Percentiles rank a stretch among this genome's conserved stretches.
These are phyloP conservation scores for Aspergillus hortae DNA, from an alignment of 2,329 filamentous ascomycete genomes.

Conservation along the genomic window DNA sequence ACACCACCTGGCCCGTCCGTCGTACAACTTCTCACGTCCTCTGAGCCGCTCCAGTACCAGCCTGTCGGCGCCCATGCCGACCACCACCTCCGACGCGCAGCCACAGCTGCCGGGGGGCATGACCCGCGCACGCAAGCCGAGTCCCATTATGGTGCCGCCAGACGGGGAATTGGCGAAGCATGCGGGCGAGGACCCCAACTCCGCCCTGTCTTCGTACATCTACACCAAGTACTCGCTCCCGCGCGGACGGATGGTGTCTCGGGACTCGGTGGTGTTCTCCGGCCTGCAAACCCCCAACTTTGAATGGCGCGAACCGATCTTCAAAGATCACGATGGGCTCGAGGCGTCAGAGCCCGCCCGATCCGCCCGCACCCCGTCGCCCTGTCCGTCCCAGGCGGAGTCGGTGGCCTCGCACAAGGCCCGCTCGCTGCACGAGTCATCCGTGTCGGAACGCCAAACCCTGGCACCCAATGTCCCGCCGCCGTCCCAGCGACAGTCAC, in stretches of 20 bases:
- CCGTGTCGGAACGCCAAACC: conserved; percentile 16
- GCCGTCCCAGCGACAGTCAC: not conserved
- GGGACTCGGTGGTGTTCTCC: conserved; percentile 59
- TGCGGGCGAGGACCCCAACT: conserved; percentile 28
- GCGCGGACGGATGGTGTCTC: conserved; percentile 73
- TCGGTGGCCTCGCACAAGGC: conserved; percentile 24
- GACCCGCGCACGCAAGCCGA: conserved; percentile 25
- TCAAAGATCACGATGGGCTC: conserved; percentile 37
- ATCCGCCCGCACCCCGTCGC: conserved; percentile 30
- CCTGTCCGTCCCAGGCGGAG: conserved; percentile 19
- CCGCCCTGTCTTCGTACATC: conserved; percentile 69
- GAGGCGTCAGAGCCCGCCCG: conserved; percentile 21
- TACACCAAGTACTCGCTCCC: conserved; percentile 84
- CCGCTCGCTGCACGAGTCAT: conserved; percentile 25
- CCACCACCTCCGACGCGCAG: conserved; percentile 29
- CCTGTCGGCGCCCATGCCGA: conserved; percentile 31
- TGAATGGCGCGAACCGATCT: conserved; percentile 60
- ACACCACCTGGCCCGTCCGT: conserved; percentile 61
- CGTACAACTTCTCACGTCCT: conserved; percentile 92
- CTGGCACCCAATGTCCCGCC: conserved; percentile 9
- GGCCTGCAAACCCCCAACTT: conserved; percentile 56
- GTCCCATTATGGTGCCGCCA: conserved; percentile 32
- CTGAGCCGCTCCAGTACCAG: conserved; percentile 58
- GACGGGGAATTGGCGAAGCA: conserved; percentile 18
- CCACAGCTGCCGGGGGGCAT: conserved; percentile 27